Percentiles rank a stretch among this genome's conserved stretches.
Evolutionary conservation across 805 yeast species (phyloP).

Genomic region (Cyberlindnera nakhonratchasimensis): DNA sequence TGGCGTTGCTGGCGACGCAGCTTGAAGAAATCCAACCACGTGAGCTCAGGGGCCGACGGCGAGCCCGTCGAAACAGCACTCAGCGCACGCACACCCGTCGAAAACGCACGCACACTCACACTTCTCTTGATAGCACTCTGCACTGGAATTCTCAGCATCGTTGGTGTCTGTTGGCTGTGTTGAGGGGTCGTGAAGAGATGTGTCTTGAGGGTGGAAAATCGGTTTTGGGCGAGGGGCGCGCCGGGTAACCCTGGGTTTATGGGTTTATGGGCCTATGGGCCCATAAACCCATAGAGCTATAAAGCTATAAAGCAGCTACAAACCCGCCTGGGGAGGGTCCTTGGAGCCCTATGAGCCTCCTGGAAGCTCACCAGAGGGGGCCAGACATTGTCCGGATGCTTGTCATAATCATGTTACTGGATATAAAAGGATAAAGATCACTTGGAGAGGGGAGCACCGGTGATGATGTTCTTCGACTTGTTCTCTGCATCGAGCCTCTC

Average conservation of each 20-base stretch:
- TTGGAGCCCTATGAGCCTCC: no score
- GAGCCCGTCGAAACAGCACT: constrained; percentile 4
- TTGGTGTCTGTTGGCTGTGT: neutral
- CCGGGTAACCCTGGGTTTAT: constrained; percentile 5
- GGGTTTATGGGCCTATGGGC: neutral
- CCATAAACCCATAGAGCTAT: neutral
- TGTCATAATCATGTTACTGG: no score
- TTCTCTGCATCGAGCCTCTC: constrained; percentile 29
- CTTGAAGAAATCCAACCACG: constrained; percentile 79
- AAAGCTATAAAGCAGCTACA: neutral
- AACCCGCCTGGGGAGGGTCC: no score
- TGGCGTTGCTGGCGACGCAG: constrained; percentile 74
- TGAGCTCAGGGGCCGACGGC: constrained; percentile 15
- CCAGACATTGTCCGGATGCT: no score
- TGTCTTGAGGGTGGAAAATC: no score
- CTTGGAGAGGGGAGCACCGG: constrained; percentile 24
- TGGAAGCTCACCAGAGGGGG: no score
- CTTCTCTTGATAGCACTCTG: constrained; percentile 17
- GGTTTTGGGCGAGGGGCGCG: neutral
- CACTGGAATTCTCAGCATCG: constrained; percentile 11
- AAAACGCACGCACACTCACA: constrained; percentile 14
- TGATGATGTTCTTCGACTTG: constrained; percentile 26
- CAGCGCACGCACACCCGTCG: constrained; percentile 3
- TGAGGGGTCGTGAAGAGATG: no score
- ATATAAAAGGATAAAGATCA: no score